Evolutionary conservation across 305 asterid genomes (phyloP).

Genomic region (Fraxinus sp.): DNA sequence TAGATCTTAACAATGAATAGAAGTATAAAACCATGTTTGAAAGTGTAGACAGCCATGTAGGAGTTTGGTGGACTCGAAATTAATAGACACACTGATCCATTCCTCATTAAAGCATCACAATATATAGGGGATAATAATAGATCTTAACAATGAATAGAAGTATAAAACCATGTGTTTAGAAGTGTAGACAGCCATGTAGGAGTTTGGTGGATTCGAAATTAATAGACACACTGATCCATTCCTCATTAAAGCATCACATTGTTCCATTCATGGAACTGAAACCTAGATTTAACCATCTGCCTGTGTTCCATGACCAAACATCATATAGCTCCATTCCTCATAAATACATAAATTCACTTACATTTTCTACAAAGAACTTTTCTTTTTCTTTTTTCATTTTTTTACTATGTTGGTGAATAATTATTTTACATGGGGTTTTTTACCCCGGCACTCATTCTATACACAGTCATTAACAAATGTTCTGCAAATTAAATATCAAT

Average conservation of each 20-base stretch:
- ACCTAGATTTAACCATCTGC: neutral
- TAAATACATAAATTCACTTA: neutral
- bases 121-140: neutral
- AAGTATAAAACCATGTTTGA: too few relatives aligned
- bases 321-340: neutral
- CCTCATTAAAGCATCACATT: conserved; percentile 9
- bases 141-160: neutral
- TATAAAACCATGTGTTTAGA: too few relatives aligned
- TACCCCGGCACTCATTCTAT: neutral
- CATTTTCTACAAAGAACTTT: neutral
- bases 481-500: neutral
- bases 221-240: neutral
- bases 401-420: neutral
- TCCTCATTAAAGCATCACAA: too few relatives aligned
- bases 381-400: neutral
- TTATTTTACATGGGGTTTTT: neutral
- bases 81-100: too few relatives aligned
- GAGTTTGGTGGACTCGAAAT: too few relatives aligned
- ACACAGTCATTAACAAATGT: neutral
- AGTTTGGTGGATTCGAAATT: neutral
- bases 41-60: too few relatives aligned
- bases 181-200: neutral
- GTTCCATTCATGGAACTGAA: neutral
- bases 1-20: too few relatives aligned
- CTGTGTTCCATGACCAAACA: neutral